These are phyloP conservation scores for Nicotiana sylvestris DNA, from an alignment of 257 asterid species.

Conservation along the genomic window DNA sequence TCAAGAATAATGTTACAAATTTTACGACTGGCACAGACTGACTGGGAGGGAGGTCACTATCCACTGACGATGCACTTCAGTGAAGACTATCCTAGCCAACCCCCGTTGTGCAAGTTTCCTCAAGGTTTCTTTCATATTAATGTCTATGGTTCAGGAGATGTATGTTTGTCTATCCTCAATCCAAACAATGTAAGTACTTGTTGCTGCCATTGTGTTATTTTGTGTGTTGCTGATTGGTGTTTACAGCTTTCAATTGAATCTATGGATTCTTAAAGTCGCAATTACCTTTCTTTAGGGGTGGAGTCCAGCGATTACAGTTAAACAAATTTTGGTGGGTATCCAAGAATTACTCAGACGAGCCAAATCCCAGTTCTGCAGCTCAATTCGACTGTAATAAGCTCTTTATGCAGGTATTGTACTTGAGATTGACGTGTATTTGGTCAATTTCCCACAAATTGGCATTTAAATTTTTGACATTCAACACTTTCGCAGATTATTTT, in stretches of 20 bases:
- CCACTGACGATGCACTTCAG: constrained; percentile 74
- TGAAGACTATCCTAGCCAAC: constrained; percentile 87
- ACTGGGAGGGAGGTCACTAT: constrained; percentile 85
- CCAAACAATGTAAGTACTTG: constrained; percentile 58
- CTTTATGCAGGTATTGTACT: background rate
- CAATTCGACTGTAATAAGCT: constrained; percentile 5
- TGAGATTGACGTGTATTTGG: background rate
- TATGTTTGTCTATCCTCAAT: constrained; percentile 78
- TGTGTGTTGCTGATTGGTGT: background rate
- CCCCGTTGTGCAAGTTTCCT: constrained; percentile 84
- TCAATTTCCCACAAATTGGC: background rate
- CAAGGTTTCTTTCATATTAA: constrained; percentile 82
- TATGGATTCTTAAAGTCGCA: background rate
- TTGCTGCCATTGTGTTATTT: background rate
- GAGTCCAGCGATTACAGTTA: constrained; percentile 40
- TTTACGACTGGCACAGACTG: constrained; percentile 44
- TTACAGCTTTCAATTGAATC: background rate
- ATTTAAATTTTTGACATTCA: background rate
- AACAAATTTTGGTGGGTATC: constrained; percentile 38
- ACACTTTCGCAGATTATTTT: background rate
- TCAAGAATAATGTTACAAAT: background rate
- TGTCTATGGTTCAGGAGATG: constrained; percentile 90
- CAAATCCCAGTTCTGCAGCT: constrained; percentile 36
- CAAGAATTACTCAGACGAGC: constrained; percentile 36
- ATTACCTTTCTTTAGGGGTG: constrained; percentile 29